Base-by-base conservation (phyloP, 306 rosid species). In the Cucumis melo region DNA sequence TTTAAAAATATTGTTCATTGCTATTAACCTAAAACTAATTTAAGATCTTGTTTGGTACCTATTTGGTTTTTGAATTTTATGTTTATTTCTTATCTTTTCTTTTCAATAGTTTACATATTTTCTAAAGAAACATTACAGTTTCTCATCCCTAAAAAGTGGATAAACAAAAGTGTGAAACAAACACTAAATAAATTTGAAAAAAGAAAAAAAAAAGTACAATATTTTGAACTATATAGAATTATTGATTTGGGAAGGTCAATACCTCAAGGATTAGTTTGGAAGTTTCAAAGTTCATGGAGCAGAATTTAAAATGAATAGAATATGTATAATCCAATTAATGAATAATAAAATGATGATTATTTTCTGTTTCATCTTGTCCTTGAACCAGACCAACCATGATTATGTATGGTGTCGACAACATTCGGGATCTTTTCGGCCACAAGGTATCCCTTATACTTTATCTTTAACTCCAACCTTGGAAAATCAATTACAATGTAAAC, bases 321-420 rank as follows among this genome's bases (percentile, higher is more conserved):
- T 64, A 36, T 34, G 7, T 32, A 64, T 7, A 9, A 36, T 8
- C 29, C 16, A 38, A 9, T 39, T 38, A 65, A 24, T 8, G 59
- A 71, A 44, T 27, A 3, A 23, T 15, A 23, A 23, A 65, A 7
- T 27, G 59, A 16, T 71, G 17, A 9, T 44, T 32, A 48, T 72
- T 29, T 66, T 53, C 59, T 7, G 14, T 24, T 60, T 12, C n/a
- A 29, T 60, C 78, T 77, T 44, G 65, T 56, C 39, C 81, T 58
- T 78, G 76, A 51, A 68, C 80, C 90, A 93, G 99, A 81, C 96
- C 99, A n/a, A 94, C 97, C 19, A 94, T 94, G 97, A 94, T 94
- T 24, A n/a, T 92, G 34, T 87, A 94, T 14, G 92, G 92, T 38
- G 83, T 92, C 21, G 93, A 94, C 77, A 94, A 94, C 89, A 94